A percentile compares a stretch with the other conserved stretches of the same genome.
phyloP scores from a whole-genome alignment of 2,329 filamentous ascomycete species.

The Trichoderma koningiopsis region DNA sequence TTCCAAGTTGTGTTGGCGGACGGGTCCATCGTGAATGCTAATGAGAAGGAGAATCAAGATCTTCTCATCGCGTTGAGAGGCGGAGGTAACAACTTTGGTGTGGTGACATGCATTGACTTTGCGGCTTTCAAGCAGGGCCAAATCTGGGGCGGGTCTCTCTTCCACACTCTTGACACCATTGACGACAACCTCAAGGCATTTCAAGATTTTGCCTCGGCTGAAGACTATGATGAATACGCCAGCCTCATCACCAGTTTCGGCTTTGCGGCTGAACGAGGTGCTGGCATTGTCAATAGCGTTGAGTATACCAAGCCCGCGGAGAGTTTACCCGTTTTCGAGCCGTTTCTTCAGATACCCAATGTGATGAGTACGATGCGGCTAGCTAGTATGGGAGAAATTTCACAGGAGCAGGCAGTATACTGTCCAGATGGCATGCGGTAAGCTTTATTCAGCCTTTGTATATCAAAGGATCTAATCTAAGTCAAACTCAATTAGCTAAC shows the following conservation, averaged over 20 bases:
- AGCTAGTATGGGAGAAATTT: constrained; percentile 10
- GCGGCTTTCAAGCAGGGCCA: constrained; percentile 28
- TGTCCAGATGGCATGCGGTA: constrained; percentile 10
- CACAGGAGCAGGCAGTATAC: background rate
- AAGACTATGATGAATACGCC: constrained; percentile 18
- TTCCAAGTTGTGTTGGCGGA: constrained; percentile 43
- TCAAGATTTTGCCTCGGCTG: constrained; percentile 1
- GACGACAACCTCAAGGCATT: constrained; percentile 8
- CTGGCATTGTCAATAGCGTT: constrained; percentile 7
- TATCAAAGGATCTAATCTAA: background rate
- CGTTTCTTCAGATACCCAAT: constrained; percentile 1
- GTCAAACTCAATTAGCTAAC: background rate
- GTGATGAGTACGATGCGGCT: constrained; percentile 16
- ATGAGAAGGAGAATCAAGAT: constrained; percentile 38
- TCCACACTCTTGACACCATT: constrained; percentile 5
- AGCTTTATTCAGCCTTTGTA: background rate
- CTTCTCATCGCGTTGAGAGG: constrained; percentile 49
- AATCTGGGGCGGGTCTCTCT: constrained; percentile 38
- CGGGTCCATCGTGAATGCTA: constrained; percentile 44
- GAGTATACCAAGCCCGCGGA: constrained; percentile 23
- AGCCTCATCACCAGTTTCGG: constrained; percentile 19
- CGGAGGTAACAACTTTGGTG: constrained; percentile 48
- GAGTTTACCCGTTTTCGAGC: constrained; percentile 6
- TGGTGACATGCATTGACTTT: constrained; percentile 35
- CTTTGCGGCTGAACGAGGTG: background rate